Percentiles rank a stretch among this genome's conserved stretches.
These are phyloP conservation scores for Diplogelasinospora grovesii DNA, from an alignment of 495 filamentous ascomycete genomes.

Conservation along the genomic window DNA sequence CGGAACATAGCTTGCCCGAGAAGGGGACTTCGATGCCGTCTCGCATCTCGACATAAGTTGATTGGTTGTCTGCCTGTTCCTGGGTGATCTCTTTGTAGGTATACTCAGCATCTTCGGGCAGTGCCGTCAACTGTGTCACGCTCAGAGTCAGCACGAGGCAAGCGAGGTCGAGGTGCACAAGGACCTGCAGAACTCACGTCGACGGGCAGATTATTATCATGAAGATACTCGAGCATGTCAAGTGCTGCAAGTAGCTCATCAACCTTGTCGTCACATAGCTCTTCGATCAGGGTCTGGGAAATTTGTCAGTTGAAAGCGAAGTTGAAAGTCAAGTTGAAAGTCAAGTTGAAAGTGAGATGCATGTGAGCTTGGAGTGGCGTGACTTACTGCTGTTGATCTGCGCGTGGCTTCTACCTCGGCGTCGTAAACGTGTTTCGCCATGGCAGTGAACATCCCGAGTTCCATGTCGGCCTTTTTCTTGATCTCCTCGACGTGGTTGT, in stretches of 20 bases:
- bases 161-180: background rate
- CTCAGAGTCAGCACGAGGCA: slow-evolving; percentile 6
- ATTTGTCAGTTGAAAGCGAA: background rate
- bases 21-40: slow-evolving; percentile 32
- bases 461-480: slow-evolving; percentile 12
- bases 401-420: slow-evolving; percentile 7
- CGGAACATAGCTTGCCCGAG: slow-evolving; percentile 14
- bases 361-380: background rate
- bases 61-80: slow-evolving; percentile 24
- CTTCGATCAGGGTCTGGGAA: slow-evolving; percentile 12
- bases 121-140: slow-evolving; percentile 24
- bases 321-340: too few relatives aligned
- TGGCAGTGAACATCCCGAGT: slow-evolving; percentile 12
- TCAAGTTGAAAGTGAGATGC: too few relatives aligned
- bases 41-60: slow-evolving; percentile 17
- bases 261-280: slow-evolving; percentile 28
- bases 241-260: slow-evolving; percentile 27
- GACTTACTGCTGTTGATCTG: slow-evolving; percentile 15
- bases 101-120: slow-evolving; percentile 20
- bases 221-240: slow-evolving; percentile 29
- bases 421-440: slow-evolving; percentile 14
- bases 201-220: slow-evolving; percentile 26
- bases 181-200: slow-evolving; percentile 36
- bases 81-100: slow-evolving; percentile 25
- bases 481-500: slow-evolving; percentile 14